These are phyloP conservation scores for Ambrosiella beaveri DNA, from an alignment of 2,329 filamentous ascomycete species.

Conservation along the genomic window DNA sequence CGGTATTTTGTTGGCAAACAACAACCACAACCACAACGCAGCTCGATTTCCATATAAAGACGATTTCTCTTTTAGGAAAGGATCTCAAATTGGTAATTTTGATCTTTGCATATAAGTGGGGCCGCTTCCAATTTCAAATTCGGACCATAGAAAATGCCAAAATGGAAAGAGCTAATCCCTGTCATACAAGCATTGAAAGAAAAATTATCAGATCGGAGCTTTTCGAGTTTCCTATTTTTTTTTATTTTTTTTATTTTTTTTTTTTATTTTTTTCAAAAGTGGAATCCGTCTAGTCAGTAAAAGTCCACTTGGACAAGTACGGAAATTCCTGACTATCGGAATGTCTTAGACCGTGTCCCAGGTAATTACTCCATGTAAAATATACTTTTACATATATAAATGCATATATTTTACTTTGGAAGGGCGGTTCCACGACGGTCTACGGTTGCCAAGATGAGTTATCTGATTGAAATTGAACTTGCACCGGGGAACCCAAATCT, in stretches of 20 bases:
- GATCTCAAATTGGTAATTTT: neutral
- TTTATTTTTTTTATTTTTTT: neutral
- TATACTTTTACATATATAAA: no score
- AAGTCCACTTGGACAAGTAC: no score
- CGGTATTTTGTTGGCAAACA: neutral
- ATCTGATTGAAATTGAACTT: no score
- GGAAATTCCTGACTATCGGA: no score
- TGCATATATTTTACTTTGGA: no score
- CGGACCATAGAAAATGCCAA: neutral
- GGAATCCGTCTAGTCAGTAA: no score
- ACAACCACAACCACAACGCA: neutral
- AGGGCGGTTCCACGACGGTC: no score
- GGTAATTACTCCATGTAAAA: no score
- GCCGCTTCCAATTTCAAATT: neutral
- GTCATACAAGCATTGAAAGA: neutral
- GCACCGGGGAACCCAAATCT: no score
- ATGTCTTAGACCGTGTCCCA: no score
- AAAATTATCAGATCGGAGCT: conserved; percentile 1
- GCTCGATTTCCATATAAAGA: neutral
- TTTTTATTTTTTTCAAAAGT: neutral
- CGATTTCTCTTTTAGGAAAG: neutral
- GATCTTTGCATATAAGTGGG: neutral
- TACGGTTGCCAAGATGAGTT: no score
- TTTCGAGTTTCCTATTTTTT: neutral
- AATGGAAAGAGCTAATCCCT: neutral